phyloP scores from a whole-genome alignment of 2,329 filamentous ascomycete species.

The Penicillium palitans region DNA sequence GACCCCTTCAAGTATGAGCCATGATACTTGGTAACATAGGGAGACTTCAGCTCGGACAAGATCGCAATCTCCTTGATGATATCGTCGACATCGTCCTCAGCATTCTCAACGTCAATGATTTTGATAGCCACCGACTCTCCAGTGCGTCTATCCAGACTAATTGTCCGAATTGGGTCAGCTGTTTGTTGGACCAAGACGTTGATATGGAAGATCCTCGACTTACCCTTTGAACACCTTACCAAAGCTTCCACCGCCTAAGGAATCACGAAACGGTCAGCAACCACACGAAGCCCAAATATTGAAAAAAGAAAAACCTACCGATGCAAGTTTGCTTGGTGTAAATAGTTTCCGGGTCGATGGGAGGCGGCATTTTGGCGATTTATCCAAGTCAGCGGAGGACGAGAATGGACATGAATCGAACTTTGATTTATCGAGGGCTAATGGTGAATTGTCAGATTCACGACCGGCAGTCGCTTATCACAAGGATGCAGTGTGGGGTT shows the following conservation, averaged over 20 bases:
- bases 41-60: slow-evolving; percentile 90
- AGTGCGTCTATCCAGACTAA: slow-evolving; percentile 86
- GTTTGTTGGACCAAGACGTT: background rate
- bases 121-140: slow-evolving; percentile 97
- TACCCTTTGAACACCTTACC: slow-evolving; percentile 98
- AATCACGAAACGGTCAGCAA: background rate
- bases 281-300: background rate
- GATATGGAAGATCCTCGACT: slow-evolving; percentile 22
- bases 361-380: slow-evolving; percentile 46
- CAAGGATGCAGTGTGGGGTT: background rate
- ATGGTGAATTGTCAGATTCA: background rate
- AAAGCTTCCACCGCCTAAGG: slow-evolving; percentile 87
- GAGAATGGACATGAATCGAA: background rate
- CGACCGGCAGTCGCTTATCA: background rate
- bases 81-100: slow-evolving; percentile 98
- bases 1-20: slow-evolving; percentile 95
- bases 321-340: slow-evolving; percentile 94
- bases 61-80: slow-evolving; percentile 99
- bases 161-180: slow-evolving; percentile 11
- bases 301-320: slow-evolving; percentile 53
- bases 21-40: slow-evolving; percentile 96
- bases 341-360: slow-evolving; percentile 80
- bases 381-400: slow-evolving; percentile 5
- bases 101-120: slow-evolving; percentile 97
- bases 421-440: background rate